These are phyloP conservation scores for Clavispora santaluciae DNA, from an alignment of 805 yeast species.

Conservation along the genomic window DNA sequence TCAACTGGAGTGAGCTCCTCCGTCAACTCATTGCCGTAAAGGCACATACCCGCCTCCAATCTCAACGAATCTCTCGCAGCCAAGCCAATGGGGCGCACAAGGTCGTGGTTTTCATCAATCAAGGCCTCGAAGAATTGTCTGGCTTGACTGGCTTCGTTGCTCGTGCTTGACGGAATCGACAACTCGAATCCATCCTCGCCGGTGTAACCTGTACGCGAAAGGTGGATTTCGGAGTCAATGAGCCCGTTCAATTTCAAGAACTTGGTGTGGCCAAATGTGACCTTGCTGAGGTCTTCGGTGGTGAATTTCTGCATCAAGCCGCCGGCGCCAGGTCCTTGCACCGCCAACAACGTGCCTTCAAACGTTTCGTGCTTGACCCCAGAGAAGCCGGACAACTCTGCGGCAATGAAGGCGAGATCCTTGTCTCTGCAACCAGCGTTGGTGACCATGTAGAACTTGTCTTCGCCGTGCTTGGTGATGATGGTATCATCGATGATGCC, in stretches of 20 bases:
- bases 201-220: slow-evolving; percentile 96
- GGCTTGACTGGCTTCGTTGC: slow-evolving; percentile 42
- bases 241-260: slow-evolving; percentile 41
- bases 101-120: slow-evolving; percentile 45
- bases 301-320: slow-evolving; percentile 61
- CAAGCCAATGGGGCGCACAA: slow-evolving; percentile 82
- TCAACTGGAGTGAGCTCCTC: slow-evolving; percentile 82
- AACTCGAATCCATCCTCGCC: slow-evolving; percentile 98
- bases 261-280: slow-evolving; percentile 71
- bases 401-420: slow-evolving; percentile 61
- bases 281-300: slow-evolving; percentile 47
- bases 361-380: slow-evolving; percentile 43
- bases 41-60: slow-evolving; percentile 97
- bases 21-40: slow-evolving; percentile 87
- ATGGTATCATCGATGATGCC: slow-evolving; percentile 95
- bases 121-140: slow-evolving; percentile 57
- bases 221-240: slow-evolving; percentile 50
- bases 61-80: slow-evolving; percentile 98
- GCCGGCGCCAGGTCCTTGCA: slow-evolving; percentile 91
- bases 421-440: slow-evolving; percentile 92
- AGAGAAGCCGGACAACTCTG: slow-evolving; percentile 40
- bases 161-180: slow-evolving; percentile 53
- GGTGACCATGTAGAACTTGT: slow-evolving; percentile 80
- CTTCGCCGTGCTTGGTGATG: slow-evolving; percentile 78
- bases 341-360: slow-evolving; percentile 75